These are phyloP conservation scores for Phytophthora fragariae DNA, from an alignment of 352 stramenopile genomes.

Conservation along the genomic window DNA sequence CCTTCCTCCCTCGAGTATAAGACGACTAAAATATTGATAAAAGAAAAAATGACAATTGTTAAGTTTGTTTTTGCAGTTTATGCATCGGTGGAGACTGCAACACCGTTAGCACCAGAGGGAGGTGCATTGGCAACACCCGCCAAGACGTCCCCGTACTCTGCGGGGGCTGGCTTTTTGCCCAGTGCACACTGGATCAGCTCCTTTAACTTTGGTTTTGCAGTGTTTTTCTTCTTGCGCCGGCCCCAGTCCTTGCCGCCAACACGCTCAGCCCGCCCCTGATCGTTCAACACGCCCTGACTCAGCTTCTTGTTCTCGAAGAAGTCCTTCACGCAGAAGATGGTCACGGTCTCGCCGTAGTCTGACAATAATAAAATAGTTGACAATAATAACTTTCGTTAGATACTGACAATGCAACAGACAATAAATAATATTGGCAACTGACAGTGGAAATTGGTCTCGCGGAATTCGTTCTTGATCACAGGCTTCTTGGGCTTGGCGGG, in stretches of 20 bases:
- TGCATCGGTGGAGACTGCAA: conserved; percentile 9
- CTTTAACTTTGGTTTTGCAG: conserved; percentile 44
- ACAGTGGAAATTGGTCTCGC: conserved; percentile 80
- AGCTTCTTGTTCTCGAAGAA: conserved; percentile 80
- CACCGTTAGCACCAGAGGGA: background rate
- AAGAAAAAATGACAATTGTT: conserved; percentile 11
- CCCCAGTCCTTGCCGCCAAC: conserved; percentile 51
- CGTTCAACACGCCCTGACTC: conserved; percentile 77
- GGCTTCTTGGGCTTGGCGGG: conserved; percentile 33
- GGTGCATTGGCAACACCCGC: background rate
- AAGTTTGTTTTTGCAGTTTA: conserved; percentile 18
- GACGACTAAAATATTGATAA: background rate
- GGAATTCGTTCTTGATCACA: conserved; percentile 86
- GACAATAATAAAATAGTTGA: background rate
- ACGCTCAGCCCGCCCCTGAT: conserved; percentile 69
- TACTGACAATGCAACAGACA: background rate
- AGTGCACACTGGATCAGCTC: conserved; percentile 52
- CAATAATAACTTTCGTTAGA: background rate
- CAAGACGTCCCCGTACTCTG: conserved; percentile 17
- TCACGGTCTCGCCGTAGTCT: conserved; percentile 86
- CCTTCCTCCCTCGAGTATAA: background rate
- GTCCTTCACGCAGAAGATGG: conserved; percentile 76
- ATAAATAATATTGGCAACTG: conserved; percentile 20
- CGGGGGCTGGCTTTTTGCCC: conserved; percentile 36
- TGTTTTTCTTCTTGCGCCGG: conserved; percentile 44